Evolutionary conservation across 2,329 filamentous ascomycete species (phyloP).

Genomic region (Diplocarpon rosae): DNA sequence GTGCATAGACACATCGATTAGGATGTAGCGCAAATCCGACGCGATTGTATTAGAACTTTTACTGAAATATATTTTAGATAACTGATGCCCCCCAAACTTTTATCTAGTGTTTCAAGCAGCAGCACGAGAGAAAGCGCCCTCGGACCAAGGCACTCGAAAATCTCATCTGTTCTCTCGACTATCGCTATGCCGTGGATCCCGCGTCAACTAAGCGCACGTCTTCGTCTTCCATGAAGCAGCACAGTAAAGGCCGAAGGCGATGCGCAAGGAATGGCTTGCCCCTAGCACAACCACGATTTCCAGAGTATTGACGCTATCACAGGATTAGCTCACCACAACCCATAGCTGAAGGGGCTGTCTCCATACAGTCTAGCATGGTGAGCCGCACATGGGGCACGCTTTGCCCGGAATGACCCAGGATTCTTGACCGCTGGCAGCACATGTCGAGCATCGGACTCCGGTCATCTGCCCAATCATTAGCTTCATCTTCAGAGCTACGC

Average conservation of each 20-base stretch:
- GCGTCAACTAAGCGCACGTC: no score
- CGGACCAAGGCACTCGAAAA: background rate
- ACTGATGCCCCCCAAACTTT: no score
- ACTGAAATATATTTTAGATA: no score
- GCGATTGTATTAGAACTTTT: no score
- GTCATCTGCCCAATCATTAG: constrained; percentile 30
- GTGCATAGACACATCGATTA: no score
- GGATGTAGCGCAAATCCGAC: no score
- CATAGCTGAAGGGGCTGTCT: background rate
- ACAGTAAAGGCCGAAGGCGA: no score
- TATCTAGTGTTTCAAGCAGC: no score
- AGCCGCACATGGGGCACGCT: constrained; percentile 40
- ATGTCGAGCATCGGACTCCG: constrained; percentile 42
- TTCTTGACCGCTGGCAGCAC: constrained; percentile 37
- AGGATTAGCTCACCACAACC: background rate
- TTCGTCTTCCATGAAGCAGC: no score
- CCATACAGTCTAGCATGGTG: constrained; percentile 21
- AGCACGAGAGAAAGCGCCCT: background rate
- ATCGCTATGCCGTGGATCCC: background rate
- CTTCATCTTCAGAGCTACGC: background rate
- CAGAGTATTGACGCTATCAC: background rate
- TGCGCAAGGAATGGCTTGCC: no score
- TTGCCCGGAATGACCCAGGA: constrained; percentile 46
- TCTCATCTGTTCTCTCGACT: background rate
- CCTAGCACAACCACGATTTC: background rate